Percentiles rank a stretch among this genome's conserved stretches.
These are phyloP conservation scores for Talaromyces rugulosus DNA, from an alignment of 2,329 filamentous ascomycete species.

Conservation along the genomic window DNA sequence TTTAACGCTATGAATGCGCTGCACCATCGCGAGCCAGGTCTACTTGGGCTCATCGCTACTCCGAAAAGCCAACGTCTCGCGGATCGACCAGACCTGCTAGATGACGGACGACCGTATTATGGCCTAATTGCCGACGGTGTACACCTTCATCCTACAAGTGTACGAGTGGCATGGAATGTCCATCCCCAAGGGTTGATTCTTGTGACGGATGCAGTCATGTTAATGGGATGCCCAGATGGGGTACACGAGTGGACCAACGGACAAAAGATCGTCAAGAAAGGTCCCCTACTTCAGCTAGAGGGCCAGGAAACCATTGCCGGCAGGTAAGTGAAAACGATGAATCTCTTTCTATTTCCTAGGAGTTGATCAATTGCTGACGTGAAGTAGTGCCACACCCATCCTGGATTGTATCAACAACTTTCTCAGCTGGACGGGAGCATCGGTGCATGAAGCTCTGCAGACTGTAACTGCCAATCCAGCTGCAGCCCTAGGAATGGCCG, in stretches of 20 bases:
- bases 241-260: slow-evolving; percentile 15
- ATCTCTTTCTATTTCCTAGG: background rate
- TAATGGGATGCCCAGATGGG: slow-evolving; percentile 16
- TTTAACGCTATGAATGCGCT: slow-evolving; percentile 15
- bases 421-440: slow-evolving; percentile 66
- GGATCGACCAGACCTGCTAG: slow-evolving; percentile 16
- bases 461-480: slow-evolving; percentile 75
- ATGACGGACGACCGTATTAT: slow-evolving; percentile 14
- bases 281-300: slow-evolving; percentile 9
- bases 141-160: slow-evolving; percentile 15
- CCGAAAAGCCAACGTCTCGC: background rate
- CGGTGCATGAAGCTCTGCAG: slow-evolving; percentile 63
- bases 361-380: background rate
- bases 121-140: slow-evolving; percentile 17
- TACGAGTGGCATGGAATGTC: slow-evolving; percentile 11
- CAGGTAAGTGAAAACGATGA: slow-evolving; percentile 41
- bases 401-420: slow-evolving; percentile 82
- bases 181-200: slow-evolving; percentile 14
- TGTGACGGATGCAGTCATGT: slow-evolving; percentile 16
- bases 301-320: slow-evolving; percentile 18
- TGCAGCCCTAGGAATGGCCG: slow-evolving; percentile 63
- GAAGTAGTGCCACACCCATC: slow-evolving; percentile 49
- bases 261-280: slow-evolving; percentile 12
- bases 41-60: slow-evolving; percentile 11
- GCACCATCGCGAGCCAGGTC: slow-evolving; percentile 15